These are phyloP conservation scores for Leccinum broughii DNA, from an alignment of 768 basidiomycete genomes.

Conservation along the genomic window DNA sequence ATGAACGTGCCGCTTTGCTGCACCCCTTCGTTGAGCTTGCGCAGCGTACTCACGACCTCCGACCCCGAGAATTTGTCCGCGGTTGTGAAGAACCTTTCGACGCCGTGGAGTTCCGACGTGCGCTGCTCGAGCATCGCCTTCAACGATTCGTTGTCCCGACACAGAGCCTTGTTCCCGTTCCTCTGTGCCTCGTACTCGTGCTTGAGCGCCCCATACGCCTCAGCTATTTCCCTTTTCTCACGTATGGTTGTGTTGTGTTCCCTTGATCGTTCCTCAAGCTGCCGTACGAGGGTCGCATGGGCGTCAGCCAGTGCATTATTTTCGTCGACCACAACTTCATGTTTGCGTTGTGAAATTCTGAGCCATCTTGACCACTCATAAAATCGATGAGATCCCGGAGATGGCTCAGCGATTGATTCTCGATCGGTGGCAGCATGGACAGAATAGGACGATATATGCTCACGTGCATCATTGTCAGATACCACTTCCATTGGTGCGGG, in stretches of 20 bases:
- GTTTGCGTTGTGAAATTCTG: too few species aligned
- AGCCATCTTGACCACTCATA: too few species aligned
- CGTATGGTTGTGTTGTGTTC: not conserved
- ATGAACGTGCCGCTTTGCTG: conserved; percentile 45
- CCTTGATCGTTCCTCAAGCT: conserved; percentile 4
- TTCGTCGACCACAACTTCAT: not conserved
- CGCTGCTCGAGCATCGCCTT: conserved; percentile 37
- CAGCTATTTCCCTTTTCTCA: conserved; percentile 6
- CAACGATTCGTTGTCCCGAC: conserved; percentile 7
- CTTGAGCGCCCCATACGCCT: not conserved
- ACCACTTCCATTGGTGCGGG: not conserved
- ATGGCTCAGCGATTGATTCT: too few species aligned
- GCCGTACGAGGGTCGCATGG: not conserved
- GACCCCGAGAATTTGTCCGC: conserved; percentile 43
- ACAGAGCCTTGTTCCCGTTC: conserved; percentile 9
- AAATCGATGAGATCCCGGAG: too few species aligned
- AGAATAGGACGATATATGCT: too few species aligned
- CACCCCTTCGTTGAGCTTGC: conserved; percentile 46
- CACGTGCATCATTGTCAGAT: too few species aligned
- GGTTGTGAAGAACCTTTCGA: conserved; percentile 43
- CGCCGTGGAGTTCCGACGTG: conserved; percentile 42
- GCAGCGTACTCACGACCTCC: conserved; percentile 44
- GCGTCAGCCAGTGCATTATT: not conserved
- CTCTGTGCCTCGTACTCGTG: conserved; percentile 13
- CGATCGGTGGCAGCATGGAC: too few species aligned